Evolutionary conservation across 1,139 yeast species (phyloP), one percentile per base, ranked within the genome.

Genomic region (Candida pseudoviswanathii): DNA sequence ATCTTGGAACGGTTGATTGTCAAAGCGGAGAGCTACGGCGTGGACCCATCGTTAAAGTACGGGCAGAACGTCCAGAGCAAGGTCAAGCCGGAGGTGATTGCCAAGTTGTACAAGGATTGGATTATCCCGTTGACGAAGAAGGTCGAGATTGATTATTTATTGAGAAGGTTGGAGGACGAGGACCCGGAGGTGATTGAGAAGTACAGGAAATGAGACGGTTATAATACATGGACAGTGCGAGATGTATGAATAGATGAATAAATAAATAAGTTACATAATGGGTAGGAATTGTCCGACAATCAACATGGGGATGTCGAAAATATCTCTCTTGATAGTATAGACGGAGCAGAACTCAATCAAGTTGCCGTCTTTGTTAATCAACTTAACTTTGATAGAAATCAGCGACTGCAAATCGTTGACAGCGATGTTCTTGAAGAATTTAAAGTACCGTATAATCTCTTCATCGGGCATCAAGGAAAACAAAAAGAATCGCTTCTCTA

Each of bases 41-140:
- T 86, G 2, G 98, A 92, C 63, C 97, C 99, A 22, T 78, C 89
- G 8, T 73, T 90, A 61, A 80, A 80, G 59, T 84, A 82, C 71
- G 74, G 85, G 39, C 89, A 85, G 57, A 78, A 80, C 51, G 80
- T 83, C 21, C 91, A 86, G 64, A 85, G 89, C 55, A 89, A 89
- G 61, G 87, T 94, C 30, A 80, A 88, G 45, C 95, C 96, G 0
- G 90, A 88, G 56, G 80, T 83, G 22, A 82, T 94, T 54, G 96
- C 94, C 21, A 76, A 80, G 52, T 85, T 94, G 56, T 94, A 94
- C 73, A 85, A 86, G 66, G 90, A 90, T 48, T 86, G 85, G 73
- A 88, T 94, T 41, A 94, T 94, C 58, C 98, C 98, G 7, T 75
- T 94, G 65, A 94, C 99, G 5, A 94, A 92, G 69, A 88, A 87